phyloP scores from a whole-genome alignment of 2,329 filamentous ascomycete genomes.

The Parastagonospora avenae region DNA sequence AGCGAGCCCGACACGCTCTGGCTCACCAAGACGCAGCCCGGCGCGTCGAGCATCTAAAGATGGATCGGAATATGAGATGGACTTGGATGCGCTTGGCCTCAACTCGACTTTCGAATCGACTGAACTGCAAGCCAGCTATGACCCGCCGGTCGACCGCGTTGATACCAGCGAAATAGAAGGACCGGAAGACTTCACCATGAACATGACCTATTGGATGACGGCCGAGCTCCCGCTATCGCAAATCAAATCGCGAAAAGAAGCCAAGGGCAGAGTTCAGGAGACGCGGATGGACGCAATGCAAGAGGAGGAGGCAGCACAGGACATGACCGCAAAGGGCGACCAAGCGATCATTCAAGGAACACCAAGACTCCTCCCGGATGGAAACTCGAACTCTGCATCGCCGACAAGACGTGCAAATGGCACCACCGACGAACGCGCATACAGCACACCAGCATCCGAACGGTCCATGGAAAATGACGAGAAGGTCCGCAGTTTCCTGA shows the following conservation, averaged over 20 bases:
- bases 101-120: conserved; percentile 43
- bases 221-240: conserved; percentile 36
- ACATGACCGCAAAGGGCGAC: conserved; percentile 26
- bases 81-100: conserved; percentile 45
- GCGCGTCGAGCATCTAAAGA: conserved; percentile 35
- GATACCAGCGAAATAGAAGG: conserved; percentile 49
- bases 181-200: conserved; percentile 50
- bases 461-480: conserved; percentile 46
- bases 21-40: conserved; percentile 36
- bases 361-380: conserved; percentile 3
- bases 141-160: conserved; percentile 42
- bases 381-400: conserved; percentile 15
- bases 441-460: conserved; percentile 32
- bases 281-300: conserved; percentile 23
- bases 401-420: conserved; percentile 32
- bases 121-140: conserved; percentile 32
- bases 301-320: conserved; percentile 13
- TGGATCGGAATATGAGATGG: conserved; percentile 47
- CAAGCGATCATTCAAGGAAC: conserved; percentile 22
- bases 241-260: conserved; percentile 41
- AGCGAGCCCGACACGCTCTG: conserved; percentile 39
- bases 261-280: conserved; percentile 20
- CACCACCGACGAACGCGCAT: conserved; percentile 24
- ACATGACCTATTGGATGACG: conserved; percentile 52
- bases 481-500: conserved; percentile 46